Base-by-base conservation (phyloP, 2,329 filamentous ascomycete genomes). In the Podosphaera aphanis region DNA sequence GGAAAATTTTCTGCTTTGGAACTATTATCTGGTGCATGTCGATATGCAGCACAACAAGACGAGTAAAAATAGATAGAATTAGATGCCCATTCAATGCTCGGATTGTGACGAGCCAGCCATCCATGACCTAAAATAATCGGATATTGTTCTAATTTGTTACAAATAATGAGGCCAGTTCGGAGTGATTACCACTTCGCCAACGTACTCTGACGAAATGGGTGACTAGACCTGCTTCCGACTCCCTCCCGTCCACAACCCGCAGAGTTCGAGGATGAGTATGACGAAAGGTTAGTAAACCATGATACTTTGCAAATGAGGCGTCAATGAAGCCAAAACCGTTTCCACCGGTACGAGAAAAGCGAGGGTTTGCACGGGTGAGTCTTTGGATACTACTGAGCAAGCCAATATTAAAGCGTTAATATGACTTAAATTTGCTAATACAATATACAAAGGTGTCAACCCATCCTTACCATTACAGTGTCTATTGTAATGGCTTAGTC, bases 281-380 rank as follows among this genome's bases (percentile, higher is more conserved):
- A 15, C 3, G 16, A 15, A 10, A 25, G n/a, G 7, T 19, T 7
- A 20, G 41, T 11, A 43, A 43, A 8, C 41, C 41, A 33, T n/a
- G n/a, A n/a, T n/a, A n/a, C n/a, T n/a, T n/a, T n/a, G n/a, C n/a
- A n/a, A n/a, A n/a, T n/a, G n/a, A n/a, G n/a, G n/a, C n/a, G n/a
- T n/a, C n/a, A n/a, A n/a, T n/a, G n/a, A 43, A 43, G 15, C 27
- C 41, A 27, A 43, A 43, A 20, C 27, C 41, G 18, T 43, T 43
- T 6, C 27, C 25, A n/a, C 27, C 16, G 18, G 41, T 33, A 20
- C 41, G 15, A 43, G 11, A 18, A 43, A 43, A 5, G 37, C 11
- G 19, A 5, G 19, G 3, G 33, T 36, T 5, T n/a, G n/a, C 25
- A 35, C 11, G 18, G 3, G 41, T n/a, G n/a, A 20, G 23, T 40